Evolutionary conservation across 2,329 filamentous ascomycete species (phyloP), one percentile per base, ranked within the genome.

Genomic region (Daldinia sp.): DNA sequence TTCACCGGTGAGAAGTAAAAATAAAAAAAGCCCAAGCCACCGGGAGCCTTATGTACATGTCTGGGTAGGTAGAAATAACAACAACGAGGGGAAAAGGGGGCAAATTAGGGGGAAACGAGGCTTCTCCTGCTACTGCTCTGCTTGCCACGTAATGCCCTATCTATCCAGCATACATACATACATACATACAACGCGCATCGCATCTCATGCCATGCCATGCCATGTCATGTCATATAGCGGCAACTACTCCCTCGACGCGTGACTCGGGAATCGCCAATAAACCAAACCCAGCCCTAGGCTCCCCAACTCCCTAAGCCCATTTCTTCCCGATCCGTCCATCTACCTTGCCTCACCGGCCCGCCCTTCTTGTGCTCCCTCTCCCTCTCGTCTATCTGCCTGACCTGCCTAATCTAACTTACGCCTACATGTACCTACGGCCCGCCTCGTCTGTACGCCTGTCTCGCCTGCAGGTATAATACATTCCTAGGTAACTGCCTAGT

Each of bases 61-160:
- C 29, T 32, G 11, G 6, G 29, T 32, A 11, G 29, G 6, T n/a
- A 35, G 8, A 35, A 35, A 15, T 4, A 8, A 35, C 5, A 34
- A 34, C 8, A 7, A 34, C 13, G 15, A 34, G 15, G 13, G 1
- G 5, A 35, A 3, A 15, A 4, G 11, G 17, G 13, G 39, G 21
- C 11, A 41, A 43, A 43, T 25, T 43, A 25, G 21, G 39, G 27
- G 13, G 6, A 45, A 23, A 23, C 39, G n/a, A n/a, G n/a, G n/a
- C n/a, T n/a, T n/a, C n/a, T n/a, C n/a, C n/a, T n/a, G n/a, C n/a
- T n/a, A n/a, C n/a, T n/a, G n/a, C n/a, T n/a, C n/a, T n/a, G n/a
- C n/a, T n/a, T 45, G 39, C 39, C 39, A 45, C 39, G 39, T 45
- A 45, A 45, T 45, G 21, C 13, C 39, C n/a, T n/a, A n/a, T n/a